These are phyloP conservation scores for Cenococcum geophilum DNA, from an alignment of 495 filamentous ascomycete species.

Conservation along the genomic window DNA sequence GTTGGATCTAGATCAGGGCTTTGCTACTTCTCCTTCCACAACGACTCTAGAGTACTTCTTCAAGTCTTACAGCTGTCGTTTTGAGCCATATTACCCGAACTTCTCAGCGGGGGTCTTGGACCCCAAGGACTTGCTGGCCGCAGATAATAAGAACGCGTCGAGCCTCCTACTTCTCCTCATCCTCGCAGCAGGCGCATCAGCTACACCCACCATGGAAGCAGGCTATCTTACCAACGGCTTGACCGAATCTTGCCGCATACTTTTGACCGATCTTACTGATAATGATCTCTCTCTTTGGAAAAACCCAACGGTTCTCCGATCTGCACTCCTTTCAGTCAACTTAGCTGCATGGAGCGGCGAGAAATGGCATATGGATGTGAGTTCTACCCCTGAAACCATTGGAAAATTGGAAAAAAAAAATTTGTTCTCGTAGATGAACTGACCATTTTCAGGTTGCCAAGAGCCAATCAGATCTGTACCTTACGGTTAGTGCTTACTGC, in stretches of 20 bases:
- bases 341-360: conserved; percentile 26
- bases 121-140: conserved; percentile 11
- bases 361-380: conserved; percentile 26
- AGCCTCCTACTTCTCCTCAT: conserved; percentile 25
- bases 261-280: conserved; percentile 17
- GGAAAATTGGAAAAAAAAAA: too few relatives aligned
- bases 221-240: conserved; percentile 17
- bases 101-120: conserved; percentile 7
- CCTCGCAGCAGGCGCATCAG: conserved; percentile 23
- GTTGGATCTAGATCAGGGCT: conserved; percentile 7
- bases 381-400: too few relatives aligned
- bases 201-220: conserved; percentile 13
- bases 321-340: conserved; percentile 15
- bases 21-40: conserved; percentile 9
- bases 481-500: conserved; percentile 13
- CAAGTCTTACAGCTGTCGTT: conserved; percentile 15
- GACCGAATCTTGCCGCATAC: conserved; percentile 26
- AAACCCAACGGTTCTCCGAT: conserved; percentile 13
- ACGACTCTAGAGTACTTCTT: conserved; percentile 16
- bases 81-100: conserved; percentile 20
- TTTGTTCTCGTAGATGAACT: conserved; percentile 1
- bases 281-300: conserved; percentile 13
- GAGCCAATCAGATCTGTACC: conserved; percentile 17
- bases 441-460: conserved; percentile 13
- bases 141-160: conserved; percentile 8